phyloP scores from a whole-genome alignment of 352 stramenopile species.

The Blastocystis sp. region DNA sequence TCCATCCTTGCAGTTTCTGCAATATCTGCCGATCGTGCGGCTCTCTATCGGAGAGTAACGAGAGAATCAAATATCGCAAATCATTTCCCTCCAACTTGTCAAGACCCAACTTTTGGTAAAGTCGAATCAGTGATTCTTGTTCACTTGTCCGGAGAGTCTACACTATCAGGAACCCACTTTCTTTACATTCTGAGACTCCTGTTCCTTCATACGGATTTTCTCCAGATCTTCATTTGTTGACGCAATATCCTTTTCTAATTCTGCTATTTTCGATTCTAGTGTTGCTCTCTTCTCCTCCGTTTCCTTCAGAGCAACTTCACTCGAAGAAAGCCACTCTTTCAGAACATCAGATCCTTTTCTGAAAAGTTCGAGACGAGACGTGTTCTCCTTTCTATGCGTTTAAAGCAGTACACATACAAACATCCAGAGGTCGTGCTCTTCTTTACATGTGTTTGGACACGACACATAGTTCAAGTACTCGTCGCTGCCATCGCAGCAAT shows the following conservation, averaged over 20 bases:
- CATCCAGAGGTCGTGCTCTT: constrained; percentile 71
- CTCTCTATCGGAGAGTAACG: background rate
- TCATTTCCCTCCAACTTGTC: background rate
- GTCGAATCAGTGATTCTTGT: background rate
- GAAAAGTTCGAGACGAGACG: background rate
- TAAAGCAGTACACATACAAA: background rate
- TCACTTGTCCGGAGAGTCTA: background rate
- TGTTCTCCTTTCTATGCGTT: background rate
- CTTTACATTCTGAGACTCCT: background rate
- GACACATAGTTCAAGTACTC: constrained; percentile 71
- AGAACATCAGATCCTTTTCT: background rate
- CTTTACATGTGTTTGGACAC: constrained; percentile 68
- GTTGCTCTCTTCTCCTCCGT: background rate
- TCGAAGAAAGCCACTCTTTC: background rate
- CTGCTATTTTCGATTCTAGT: background rate
- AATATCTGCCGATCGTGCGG: background rate
- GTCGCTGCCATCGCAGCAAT: constrained; percentile 77
- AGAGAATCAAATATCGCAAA: constrained; percentile 12
- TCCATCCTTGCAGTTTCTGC: background rate
- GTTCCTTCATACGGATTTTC: background rate
- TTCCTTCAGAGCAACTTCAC: background rate
- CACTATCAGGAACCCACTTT: background rate
- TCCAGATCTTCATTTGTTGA: background rate
- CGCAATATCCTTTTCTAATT: background rate
- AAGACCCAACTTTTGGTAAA: constrained; percentile 7